Evolutionary conservation across 1,284 basidiomycete species (phyloP).

Genomic region (Cutaneotrichosporon spelunceum): DNA sequence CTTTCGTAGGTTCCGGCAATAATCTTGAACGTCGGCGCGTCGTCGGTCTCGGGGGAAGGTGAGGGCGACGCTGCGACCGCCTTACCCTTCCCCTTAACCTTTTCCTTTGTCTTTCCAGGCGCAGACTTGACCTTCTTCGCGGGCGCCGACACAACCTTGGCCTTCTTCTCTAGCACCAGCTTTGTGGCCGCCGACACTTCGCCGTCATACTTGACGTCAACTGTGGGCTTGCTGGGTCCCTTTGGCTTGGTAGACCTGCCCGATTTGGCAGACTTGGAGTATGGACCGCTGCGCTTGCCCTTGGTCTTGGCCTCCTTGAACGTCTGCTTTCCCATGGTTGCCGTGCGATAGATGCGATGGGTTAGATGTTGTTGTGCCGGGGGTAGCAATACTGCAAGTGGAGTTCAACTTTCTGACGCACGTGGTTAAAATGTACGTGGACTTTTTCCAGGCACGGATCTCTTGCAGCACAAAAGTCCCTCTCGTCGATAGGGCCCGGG

Average conservation of each 20-base stretch:
- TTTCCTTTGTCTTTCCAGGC: constrained; percentile 27
- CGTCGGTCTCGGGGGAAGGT: constrained; percentile 4
- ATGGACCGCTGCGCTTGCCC: constrained; percentile 24
- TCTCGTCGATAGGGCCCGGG: too few relatives aligned
- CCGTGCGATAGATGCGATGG: neutral
- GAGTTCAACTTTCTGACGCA: constrained; percentile 13
- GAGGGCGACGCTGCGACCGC: neutral
- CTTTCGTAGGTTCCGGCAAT: constrained; percentile 94
- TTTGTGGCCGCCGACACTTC: constrained; percentile 14
- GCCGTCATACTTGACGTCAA: constrained; percentile 43
- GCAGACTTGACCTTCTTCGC: constrained; percentile 12
- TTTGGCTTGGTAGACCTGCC: constrained; percentile 13
- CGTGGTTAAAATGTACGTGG: neutral
- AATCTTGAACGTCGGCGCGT: constrained; percentile 67
- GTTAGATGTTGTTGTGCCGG: neutral
- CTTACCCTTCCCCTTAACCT: constrained; percentile 13
- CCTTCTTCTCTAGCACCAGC: neutral
- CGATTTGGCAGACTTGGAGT: constrained; percentile 20
- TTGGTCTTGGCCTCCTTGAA: constrained; percentile 14
- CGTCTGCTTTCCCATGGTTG: constrained; percentile 39
- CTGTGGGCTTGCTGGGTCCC: constrained; percentile 33
- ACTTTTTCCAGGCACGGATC: neutral
- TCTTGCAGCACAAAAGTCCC: neutral
- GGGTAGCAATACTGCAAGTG: neutral
- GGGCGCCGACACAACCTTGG: constrained; percentile 3